These are phyloP conservation scores for Boletus pseudo-olivaceus DNA, from an alignment of 768 basidiomycete genomes.

Conservation along the genomic window DNA sequence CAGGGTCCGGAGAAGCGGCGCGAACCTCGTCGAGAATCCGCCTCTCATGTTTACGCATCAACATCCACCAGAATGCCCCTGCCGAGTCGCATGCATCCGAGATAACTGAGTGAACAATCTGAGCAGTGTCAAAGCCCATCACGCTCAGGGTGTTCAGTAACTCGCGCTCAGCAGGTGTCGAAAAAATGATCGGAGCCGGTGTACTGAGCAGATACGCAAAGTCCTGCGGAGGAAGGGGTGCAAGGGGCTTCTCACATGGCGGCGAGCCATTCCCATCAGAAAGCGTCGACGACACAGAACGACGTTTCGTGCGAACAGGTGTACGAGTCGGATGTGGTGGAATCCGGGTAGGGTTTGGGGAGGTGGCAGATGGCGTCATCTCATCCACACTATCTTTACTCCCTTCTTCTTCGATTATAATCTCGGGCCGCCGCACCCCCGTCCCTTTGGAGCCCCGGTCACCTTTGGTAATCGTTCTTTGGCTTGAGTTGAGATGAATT, in stretches of 20 bases:
- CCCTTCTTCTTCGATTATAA: conserved; percentile 51
- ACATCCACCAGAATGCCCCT: conserved; percentile 95
- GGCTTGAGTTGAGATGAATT: conserved; percentile 53
- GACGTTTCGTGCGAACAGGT: conserved; percentile 91
- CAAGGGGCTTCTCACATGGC: conserved; percentile 42
- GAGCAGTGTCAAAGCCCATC: conserved; percentile 89
- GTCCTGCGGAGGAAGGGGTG: conserved; percentile 45
- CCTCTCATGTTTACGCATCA: conserved; percentile 76
- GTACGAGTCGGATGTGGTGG: conserved; percentile 78
- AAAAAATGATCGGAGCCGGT: conserved; percentile 81
- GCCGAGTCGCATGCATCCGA: conserved; percentile 90
- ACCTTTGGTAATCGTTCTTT: conserved; percentile 55
- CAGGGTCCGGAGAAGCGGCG: conserved; percentile 14
- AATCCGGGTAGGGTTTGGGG: conserved; percentile 23
- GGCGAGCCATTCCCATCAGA: conserved; percentile 59
- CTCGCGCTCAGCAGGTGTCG: conserved; percentile 75
- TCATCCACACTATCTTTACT: conserved; percentile 1
- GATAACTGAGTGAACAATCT: conserved; percentile 91
- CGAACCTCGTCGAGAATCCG: conserved; percentile 41
- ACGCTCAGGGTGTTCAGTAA: conserved; percentile 69
- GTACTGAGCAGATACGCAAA: conserved; percentile 61
- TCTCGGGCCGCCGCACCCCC: conserved; percentile 41
- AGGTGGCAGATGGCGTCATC: conserved; percentile 19
- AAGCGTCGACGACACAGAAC: conserved; percentile 87
- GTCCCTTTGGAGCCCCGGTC: conserved; percentile 26